Conservation (phyloP, 2,329 filamentous ascomycete species). For the Pseudopyricularia javanii region DNA sequence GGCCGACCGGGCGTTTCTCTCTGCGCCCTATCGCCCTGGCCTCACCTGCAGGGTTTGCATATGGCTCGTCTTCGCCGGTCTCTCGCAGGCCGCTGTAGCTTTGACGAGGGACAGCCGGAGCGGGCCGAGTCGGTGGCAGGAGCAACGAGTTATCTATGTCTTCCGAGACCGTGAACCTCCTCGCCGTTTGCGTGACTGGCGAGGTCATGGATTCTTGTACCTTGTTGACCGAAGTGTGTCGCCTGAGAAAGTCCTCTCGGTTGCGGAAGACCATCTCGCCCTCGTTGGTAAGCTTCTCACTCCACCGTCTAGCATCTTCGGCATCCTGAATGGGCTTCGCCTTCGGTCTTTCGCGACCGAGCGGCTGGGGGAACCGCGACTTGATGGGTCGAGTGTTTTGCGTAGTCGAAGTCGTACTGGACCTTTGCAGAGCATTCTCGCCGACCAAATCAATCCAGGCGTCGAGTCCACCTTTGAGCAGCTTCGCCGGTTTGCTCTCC, state of each 20-base stretch:
- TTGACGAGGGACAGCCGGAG: conserved; percentile 52
- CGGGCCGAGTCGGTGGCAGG: conserved; percentile 51
- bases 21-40: conserved; percentile 21
- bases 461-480: conserved; percentile 72
- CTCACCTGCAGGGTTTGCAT: conserved; percentile 27
- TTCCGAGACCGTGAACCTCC: conserved; percentile 12
- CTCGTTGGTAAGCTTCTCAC: conserved; percentile 52
- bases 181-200: conserved; percentile 11
- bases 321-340: conserved; percentile 57
- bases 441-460: conserved; percentile 83
- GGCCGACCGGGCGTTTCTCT: conserved; percentile 41
- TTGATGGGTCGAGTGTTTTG: conserved; percentile 16
- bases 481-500: conserved; percentile 47
- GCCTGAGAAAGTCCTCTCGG: conserved; percentile 72
- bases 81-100: conserved; percentile 68
- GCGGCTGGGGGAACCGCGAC: conserved; percentile 3
- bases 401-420: conserved; percentile 11
- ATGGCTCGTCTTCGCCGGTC: conserved; percentile 20
- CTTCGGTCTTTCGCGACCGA: conserved; percentile 7
- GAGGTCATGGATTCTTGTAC: conserved; percentile 49
- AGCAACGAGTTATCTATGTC: conserved; percentile 35
- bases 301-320: conserved; percentile 72
- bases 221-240: conserved; percentile 61
- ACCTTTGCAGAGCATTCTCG: conserved; percentile 42
- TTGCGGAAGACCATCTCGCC: conserved; percentile 49